A percentile compares a stretch with the other conserved stretches of the same genome.
phyloP scores from a whole-genome alignment of 164 flowering plant genomes.

The Umbilicus rupestris region DNA sequence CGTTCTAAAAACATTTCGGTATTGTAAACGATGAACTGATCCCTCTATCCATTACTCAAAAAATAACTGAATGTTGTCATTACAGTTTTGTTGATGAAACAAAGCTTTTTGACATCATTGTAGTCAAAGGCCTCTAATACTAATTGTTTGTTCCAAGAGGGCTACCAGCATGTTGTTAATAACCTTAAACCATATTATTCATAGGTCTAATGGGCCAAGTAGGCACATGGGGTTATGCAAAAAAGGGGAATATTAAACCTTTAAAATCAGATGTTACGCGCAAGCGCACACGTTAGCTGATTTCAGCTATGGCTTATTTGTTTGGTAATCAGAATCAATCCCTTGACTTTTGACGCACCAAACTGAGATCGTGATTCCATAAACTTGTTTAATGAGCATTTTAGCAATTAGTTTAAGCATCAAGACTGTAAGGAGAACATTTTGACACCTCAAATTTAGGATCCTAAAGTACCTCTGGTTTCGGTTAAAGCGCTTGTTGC shows the following conservation, averaged over 20 bases:
- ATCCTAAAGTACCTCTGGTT: constrained; percentile 17
- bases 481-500: constrained; percentile 19
- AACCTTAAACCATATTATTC: neutral
- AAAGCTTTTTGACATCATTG: neutral
- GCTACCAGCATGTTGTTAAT: neutral
- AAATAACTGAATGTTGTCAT: neutral
- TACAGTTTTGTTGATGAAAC: neutral
- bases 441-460: constrained; percentile 20
- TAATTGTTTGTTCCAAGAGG: neutral
- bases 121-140: neutral
- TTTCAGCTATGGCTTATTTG: constrained; percentile 3
- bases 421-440: neutral
- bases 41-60: neutral
- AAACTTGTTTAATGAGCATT: neutral
- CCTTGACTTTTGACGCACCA: constrained; percentile 15
- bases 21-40: constrained; percentile 5
- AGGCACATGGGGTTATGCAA: constrained; percentile 20
- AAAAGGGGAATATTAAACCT: neutral
- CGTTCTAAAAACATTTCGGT: neutral
- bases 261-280: neutral
- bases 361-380: constrained; percentile 10
- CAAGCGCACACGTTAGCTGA: neutral
- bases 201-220: constrained; percentile 11
- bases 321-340: constrained; percentile 4
- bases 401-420: neutral